Base-by-base conservation (phyloP, 1,284 basidiomycete species). In the Fistulinella cinereoalba region DNA sequence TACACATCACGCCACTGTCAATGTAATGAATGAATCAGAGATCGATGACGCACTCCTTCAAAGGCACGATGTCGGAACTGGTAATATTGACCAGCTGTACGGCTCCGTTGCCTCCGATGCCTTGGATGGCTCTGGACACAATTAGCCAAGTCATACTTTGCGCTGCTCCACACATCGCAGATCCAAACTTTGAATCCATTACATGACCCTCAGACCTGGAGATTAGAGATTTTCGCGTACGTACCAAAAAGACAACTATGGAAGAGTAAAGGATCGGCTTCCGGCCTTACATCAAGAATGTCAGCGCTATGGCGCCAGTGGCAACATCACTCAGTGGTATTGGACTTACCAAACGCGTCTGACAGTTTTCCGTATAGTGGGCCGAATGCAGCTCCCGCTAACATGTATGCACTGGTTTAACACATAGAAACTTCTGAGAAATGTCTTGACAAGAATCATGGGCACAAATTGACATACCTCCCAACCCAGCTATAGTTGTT, bases 101-200 rank as follows among this genome's bases (percentile, higher is more conserved):
- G 50, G 88, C 83, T 2, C 85, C 88, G 8, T 88, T 87, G 4
- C 88, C 88, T 22, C 90, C 90, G 25, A 92, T 79, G 11, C 90
- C 91, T 62, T 93, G 91, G 1, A 94, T 71, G 2, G 86, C 89
- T 55, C 91, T 79, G 40, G 76, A 80, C 2, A 86, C 73, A 36
- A 88, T 80, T 12, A 93, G 70, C 89, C 73, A 84, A 3, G 71
- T 76, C 78, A 92, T 86, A 50, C 56, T 82, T 61, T 93, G 83
- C 0, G 91, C 89, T 1, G 88, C 85, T 11, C 89, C 91, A 55
- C 88, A 92, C 48, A 93, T 65, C 0, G 86, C 88, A 2, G 87
- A 90, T 6, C 89, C 90, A 50, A 92, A 64, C 77, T 86, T 46
- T 19, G 47, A 36, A n/a, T 8, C 13, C 3, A 16, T 12, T 36